phyloP scores from a whole-genome alignment of 768 basidiomycete genomes.

The Leccinum variicolor region DNA sequence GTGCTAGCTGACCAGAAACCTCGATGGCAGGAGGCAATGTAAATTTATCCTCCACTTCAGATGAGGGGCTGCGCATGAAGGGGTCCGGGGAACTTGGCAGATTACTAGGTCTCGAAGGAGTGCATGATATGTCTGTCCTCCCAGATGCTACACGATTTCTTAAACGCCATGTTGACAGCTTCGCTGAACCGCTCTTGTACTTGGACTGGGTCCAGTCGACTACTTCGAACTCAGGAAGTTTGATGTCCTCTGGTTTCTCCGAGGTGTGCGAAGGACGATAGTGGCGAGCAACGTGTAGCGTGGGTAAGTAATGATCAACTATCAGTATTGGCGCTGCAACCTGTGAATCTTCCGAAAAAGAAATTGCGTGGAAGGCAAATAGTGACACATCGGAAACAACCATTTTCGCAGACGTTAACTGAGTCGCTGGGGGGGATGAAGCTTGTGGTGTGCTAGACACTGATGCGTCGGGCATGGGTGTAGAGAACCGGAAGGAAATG shows the following conservation, averaged over 20 bases:
- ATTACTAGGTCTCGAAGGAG: slow-evolving; percentile 12
- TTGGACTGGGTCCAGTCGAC: slow-evolving; percentile 58
- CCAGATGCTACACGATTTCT: slow-evolving; percentile 30
- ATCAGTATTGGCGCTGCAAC: slow-evolving; percentile 66
- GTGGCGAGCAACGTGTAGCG: slow-evolving; percentile 51
- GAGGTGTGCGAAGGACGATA: slow-evolving; percentile 36
- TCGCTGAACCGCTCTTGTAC: slow-evolving; percentile 41
- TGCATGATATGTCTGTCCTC: slow-evolving; percentile 17
- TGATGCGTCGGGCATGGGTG: slow-evolving; percentile 2
- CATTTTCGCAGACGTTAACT: slow-evolving; percentile 15
- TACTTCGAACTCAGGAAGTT: slow-evolving; percentile 55
- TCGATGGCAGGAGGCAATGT: slow-evolving; percentile 18
- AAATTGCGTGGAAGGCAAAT: slow-evolving; percentile 44
- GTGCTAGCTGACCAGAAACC: slow-evolving; percentile 6
- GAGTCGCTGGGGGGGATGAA: slow-evolving; percentile 1
- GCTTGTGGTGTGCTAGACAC: slow-evolving; percentile 1
- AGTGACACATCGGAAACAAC: slow-evolving; percentile 49
- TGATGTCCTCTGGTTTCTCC: slow-evolving; percentile 18
- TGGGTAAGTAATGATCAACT: slow-evolving; percentile 62
- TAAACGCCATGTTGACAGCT: slow-evolving; percentile 62
- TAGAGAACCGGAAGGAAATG: slow-evolving; percentile 14
- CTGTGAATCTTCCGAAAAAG: slow-evolving; percentile 19
- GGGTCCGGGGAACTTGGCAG: slow-evolving; percentile 16
- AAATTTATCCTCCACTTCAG: slow-evolving; percentile 13
- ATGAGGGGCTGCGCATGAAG: slow-evolving; percentile 17